Evolutionary conservation across 441 rosid species (phyloP).

Genomic region (Macaranga tanarius): DNA sequence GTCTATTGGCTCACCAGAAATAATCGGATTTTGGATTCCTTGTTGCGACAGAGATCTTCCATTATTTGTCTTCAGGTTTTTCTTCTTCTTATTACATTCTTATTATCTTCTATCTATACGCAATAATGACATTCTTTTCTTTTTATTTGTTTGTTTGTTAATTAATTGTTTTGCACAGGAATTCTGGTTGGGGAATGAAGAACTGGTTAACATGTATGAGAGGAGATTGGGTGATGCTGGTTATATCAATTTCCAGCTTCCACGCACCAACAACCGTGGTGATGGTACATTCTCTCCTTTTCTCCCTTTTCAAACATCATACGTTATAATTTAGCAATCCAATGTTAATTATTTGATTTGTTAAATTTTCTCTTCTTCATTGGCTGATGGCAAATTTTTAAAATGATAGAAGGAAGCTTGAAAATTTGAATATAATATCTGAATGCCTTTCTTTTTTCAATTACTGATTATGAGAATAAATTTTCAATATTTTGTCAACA

Average conservation of each 20-base stretch:
- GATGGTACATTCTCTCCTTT: slow-evolving; percentile 52
- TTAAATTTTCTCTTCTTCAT: not conserved
- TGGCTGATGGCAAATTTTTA: not conserved
- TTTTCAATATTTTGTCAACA: not conserved
- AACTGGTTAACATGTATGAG: slow-evolving; percentile 76
- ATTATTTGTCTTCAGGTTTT: slow-evolving; percentile 84
- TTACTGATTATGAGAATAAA: not conserved
- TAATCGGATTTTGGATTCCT: slow-evolving; percentile 71
- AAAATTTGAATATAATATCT: not conserved
- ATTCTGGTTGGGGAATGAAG: slow-evolving; percentile 86
- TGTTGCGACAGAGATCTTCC: slow-evolving; percentile 73
- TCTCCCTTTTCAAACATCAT: not conserved
- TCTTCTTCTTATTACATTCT: not conserved
- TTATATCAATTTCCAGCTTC: slow-evolving; percentile 68
- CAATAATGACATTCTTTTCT: too few relatives aligned
- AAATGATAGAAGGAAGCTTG: not conserved
- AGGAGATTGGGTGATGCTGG: slow-evolving; percentile 82
- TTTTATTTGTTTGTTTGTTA: not conserved
- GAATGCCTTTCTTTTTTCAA: not conserved
- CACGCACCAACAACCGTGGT: slow-evolving; percentile 87
- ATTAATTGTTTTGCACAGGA: slow-evolving; percentile 40
- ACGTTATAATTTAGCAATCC: not conserved
- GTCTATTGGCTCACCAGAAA: slow-evolving; percentile 70
- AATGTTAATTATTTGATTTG: too few relatives aligned
- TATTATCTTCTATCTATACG: slow-evolving; percentile 1